These are phyloP conservation scores for Gypsophila paniculata DNA, from an alignment of 179 eudicot genomes.

Conservation along the genomic window DNA sequence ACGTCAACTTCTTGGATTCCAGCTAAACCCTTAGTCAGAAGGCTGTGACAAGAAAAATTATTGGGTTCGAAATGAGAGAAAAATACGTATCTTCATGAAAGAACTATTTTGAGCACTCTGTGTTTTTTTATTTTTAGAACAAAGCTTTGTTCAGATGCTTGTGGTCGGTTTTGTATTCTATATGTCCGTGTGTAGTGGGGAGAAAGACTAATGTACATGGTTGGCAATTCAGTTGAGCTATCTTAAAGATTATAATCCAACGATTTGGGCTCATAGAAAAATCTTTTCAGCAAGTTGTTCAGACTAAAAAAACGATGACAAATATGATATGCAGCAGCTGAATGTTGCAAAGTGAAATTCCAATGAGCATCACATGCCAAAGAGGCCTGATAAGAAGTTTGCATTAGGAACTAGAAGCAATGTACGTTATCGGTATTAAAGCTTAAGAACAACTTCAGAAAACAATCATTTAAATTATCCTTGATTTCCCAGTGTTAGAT, in stretches of 20 bases:
- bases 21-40: slow-evolving; percentile 82
- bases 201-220: background rate
- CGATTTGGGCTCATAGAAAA: background rate
- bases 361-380: background rate
- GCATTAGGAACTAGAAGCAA: background rate
- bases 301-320: background rate
- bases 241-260: background rate
- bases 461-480: background rate
- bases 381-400: background rate
- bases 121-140: too few relatives aligned
- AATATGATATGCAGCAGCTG: background rate
- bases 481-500: background rate
- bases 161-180: background rate
- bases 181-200: background rate
- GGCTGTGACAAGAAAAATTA: slow-evolving; percentile 44
- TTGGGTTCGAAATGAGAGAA: slow-evolving; percentile 9
- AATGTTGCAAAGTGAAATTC: background rate
- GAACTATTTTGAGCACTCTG: background rate
- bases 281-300: background rate
- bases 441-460: background rate
- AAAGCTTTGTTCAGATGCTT: background rate
- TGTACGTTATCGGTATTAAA: background rate
- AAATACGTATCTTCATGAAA: background rate
- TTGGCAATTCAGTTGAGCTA: background rate
- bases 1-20: slow-evolving; percentile 78